Evolutionary conservation across 225 moss, liverwort and hornwort genomes (phyloP), one percentile per base, ranked within the genome.

Genomic region (Polytrichum commune): DNA sequence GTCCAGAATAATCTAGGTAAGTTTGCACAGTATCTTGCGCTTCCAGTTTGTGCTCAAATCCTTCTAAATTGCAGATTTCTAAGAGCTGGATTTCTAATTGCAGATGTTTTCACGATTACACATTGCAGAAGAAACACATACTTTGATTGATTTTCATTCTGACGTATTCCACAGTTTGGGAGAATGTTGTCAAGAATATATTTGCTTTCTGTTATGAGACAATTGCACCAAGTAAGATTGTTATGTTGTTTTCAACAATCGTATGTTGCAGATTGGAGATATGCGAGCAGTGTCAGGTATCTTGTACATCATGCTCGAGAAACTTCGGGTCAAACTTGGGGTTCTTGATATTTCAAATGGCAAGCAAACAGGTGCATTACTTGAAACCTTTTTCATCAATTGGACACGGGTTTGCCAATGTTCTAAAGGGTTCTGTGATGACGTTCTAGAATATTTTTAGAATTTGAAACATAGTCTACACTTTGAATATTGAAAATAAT

Each of bases 301-400:
- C 1, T 29, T 82, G 33, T 30, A 72, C 27, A 0, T 18, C 5
- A 24, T 61, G n/a, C 73, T 82, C 29, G 29, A 70, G 27, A 22
- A 64, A 55, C 71, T 82, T 23, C 74, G 78, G 60, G 32, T 82
- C 18, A 78, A 74, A 22, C 62, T 77, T 27, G 81, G 78, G 25
- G 82, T 82, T 56, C 74, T 82, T 13, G 82, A 82, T 24, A 1
- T 23, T 71, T 79, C 75, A 1, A 75, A 72, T 60, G 82, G 82
- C 26, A 28, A 23, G 18, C 25, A 72, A 20, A 53, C 46, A 75
- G 82, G 82, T 82, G 22, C 55, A 54, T 55, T 56, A 16, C 46
- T 46, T 26, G 26, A 13, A 46, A 46, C 1, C 46, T 13, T 16
- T 13, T 46, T 46, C 46, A 46, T 13, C 4, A 13, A 46, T 46